phyloP scores from a whole-genome alignment of 2,329 filamentous ascomycete species.

The Aspergillus calidoustus region DNA sequence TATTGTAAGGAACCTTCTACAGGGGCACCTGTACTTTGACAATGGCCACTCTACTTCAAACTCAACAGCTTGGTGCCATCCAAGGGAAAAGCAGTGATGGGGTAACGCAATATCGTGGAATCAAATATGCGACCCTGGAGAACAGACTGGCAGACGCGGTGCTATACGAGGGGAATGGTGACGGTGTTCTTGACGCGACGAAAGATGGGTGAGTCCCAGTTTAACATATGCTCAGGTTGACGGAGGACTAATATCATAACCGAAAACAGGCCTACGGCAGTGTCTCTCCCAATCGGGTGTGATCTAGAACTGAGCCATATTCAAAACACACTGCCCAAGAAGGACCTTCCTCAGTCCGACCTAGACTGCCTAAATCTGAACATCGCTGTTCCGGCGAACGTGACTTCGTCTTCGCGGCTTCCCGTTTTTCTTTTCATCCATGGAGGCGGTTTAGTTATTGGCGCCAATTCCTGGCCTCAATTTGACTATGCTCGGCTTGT shows the following conservation, averaged over 20 bases:
- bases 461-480: conserved; percentile 59
- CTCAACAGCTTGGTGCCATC: conserved; percentile 35
- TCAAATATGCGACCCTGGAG: conserved; percentile 44
- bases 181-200: conserved; percentile 37
- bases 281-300: conserved; percentile 47
- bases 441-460: conserved; percentile 56
- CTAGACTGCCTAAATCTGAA: conserved; percentile 58
- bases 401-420: conserved; percentile 37
- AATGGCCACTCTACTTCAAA: conserved; percentile 27
- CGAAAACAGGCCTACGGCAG: conserved; percentile 41
- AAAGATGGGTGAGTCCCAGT: conserved; percentile 37
- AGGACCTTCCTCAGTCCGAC: conserved; percentile 48
- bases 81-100: conserved; percentile 31
- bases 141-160: conserved; percentile 42
- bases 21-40: neutral
- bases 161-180: conserved; percentile 31
- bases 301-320: conserved; percentile 55
- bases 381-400: conserved; percentile 50
- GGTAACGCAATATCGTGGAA: conserved; percentile 40
- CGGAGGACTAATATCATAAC: neutral
- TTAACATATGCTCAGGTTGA: neutral
- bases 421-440: conserved; percentile 60
- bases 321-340: conserved; percentile 52
- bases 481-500: conserved; percentile 54
- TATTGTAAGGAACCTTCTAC: neutral